Percentiles rank a stretch among this genome's conserved stretches.
Evolutionary conservation across 2,329 filamentous ascomycete species (phyloP).

Genomic region (Diplodia seriata): DNA sequence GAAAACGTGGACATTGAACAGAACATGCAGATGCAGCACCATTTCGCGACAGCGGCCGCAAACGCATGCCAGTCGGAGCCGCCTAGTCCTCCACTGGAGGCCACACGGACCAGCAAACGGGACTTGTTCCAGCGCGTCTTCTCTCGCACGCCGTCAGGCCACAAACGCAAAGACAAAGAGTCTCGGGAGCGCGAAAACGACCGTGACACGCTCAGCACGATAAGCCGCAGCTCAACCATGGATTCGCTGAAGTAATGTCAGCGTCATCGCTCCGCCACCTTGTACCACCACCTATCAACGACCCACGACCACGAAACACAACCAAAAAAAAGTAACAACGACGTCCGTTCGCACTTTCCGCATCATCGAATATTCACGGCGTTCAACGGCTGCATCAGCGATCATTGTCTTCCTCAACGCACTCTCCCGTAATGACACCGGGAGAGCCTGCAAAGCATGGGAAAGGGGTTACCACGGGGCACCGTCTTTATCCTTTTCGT

Average conservation of each 20-base stretch:
- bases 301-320: constrained; percentile 30
- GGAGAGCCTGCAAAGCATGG: constrained; percentile 25
- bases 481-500: constrained; percentile 13
- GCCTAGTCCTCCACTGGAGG: constrained; percentile 42
- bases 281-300: constrained; percentile 23
- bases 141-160: constrained; percentile 52
- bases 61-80: constrained; percentile 39
- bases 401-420: constrained; percentile 25
- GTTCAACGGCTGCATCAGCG: constrained; percentile 27
- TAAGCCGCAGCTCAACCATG: constrained; percentile 48
- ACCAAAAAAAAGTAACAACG: constrained; percentile 15
- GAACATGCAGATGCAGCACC: constrained; percentile 32
- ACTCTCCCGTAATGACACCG: constrained; percentile 28
- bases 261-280: constrained; percentile 14
- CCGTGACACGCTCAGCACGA: constrained; percentile 35
- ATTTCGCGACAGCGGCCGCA: constrained; percentile 26
- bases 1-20: constrained; percentile 54
- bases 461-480: constrained; percentile 19
- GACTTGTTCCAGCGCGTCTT: constrained; percentile 53
- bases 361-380: constrained; percentile 12
- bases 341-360: constrained; percentile 12
- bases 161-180: constrained; percentile 47
- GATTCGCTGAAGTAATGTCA: constrained; percentile 35
- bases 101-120: constrained; percentile 39
- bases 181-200: constrained; percentile 42